Conservation (phyloP, 2,329 filamentous ascomycete genomes). For the Tolypocladium tundrense region DNA sequence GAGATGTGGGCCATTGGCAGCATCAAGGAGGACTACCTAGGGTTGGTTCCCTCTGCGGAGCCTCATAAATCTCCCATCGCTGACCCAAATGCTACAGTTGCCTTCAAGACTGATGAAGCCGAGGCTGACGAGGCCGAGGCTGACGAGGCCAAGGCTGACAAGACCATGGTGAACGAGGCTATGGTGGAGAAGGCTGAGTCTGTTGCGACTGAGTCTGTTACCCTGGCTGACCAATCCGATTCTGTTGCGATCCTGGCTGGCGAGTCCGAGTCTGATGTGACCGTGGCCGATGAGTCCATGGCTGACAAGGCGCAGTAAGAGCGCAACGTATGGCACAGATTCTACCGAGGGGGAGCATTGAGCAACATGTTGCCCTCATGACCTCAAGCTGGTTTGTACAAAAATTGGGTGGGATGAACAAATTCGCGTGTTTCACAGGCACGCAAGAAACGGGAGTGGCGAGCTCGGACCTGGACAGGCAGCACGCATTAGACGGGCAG, state of each 20-base stretch:
- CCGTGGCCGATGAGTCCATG: neutral
- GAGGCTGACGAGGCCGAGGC: neutral
- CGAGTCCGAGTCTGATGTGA: neutral
- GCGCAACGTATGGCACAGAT: neutral
- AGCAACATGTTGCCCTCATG: neutral
- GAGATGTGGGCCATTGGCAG: constrained; percentile 96
- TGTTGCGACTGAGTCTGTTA: neutral
- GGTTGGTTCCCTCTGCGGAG: constrained; percentile 31
- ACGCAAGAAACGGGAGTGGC: neutral
- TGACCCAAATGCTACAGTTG: constrained; percentile 13
- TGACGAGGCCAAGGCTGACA: neutral
- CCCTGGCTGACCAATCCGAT: neutral
- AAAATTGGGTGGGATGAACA: neutral
- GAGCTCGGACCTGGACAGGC: neutral
- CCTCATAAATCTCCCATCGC: neutral
- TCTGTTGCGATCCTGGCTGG: neutral
- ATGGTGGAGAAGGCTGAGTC: neutral
- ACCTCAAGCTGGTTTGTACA: neutral
- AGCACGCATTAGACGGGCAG: neutral
- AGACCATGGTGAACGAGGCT: too few relatives aligned
- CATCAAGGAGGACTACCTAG: constrained; percentile 76
- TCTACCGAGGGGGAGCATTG: neutral
- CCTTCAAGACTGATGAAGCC: constrained; percentile 9
- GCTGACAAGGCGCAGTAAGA: neutral
- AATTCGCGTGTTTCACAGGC: neutral